These are phyloP conservation scores for Coccinonectria pachysandricola DNA, from an alignment of 2,329 filamentous ascomycete genomes.

Conservation along the genomic window DNA sequence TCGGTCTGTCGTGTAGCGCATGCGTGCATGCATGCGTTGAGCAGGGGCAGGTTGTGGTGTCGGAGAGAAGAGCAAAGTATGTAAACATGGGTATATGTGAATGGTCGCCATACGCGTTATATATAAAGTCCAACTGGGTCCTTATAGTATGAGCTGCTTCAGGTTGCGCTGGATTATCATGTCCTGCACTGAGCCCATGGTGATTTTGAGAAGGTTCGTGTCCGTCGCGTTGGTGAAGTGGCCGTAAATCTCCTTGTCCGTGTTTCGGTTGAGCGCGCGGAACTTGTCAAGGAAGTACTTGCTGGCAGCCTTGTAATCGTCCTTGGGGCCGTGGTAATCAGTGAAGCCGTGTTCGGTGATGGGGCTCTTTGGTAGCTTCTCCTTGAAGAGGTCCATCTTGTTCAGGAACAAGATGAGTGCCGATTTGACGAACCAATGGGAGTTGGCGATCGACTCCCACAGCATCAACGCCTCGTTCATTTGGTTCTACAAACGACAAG, in stretches of 20 bases:
- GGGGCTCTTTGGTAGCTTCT: constrained; percentile 60
- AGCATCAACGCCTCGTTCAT: constrained; percentile 85
- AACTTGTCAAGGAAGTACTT: constrained; percentile 81
- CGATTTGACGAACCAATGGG: constrained; percentile 75
- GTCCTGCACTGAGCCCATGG: constrained; percentile 77
- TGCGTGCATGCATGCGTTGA: too few species aligned
- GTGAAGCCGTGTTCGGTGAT: constrained; percentile 67
- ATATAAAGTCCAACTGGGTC: constrained; percentile 2
- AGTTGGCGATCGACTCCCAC: constrained; percentile 78
- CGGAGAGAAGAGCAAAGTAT: constrained; percentile 1
- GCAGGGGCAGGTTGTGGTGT: too few species aligned
- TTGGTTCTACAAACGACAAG: constrained; percentile 55
- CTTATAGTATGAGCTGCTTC: constrained; percentile 55
- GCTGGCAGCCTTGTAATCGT: constrained; percentile 63
- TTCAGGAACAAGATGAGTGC: constrained; percentile 78
- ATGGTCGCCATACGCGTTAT: too few species aligned
- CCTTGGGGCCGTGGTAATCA: constrained; percentile 62
- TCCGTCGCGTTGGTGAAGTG: constrained; percentile 54
- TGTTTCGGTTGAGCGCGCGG: constrained; percentile 60
- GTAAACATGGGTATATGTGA: constrained; percentile 2
- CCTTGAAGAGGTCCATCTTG: constrained; percentile 79
- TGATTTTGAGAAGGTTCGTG: constrained; percentile 72
- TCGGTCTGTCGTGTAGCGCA: too few species aligned
- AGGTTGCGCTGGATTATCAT: constrained; percentile 81
- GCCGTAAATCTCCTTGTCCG: constrained; percentile 53